Evolutionary conservation across 257 asterid species (phyloP).

Genomic region (Solanum acaule): DNA sequence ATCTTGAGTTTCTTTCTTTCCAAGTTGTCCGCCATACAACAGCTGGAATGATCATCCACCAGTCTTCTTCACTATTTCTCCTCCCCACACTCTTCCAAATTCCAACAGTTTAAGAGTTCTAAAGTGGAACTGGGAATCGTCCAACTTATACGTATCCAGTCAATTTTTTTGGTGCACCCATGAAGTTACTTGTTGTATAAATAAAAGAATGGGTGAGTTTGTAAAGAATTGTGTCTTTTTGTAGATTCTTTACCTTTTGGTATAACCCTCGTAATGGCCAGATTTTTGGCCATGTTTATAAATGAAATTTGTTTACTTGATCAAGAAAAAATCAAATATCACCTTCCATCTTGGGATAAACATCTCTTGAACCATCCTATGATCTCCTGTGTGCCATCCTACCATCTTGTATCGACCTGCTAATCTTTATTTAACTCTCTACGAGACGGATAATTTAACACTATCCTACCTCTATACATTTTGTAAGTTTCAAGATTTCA

Average conservation of each 20-base stretch:
- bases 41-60: background rate
- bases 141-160: background rate
- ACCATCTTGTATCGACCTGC: background rate
- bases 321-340: background rate
- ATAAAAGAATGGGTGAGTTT: background rate
- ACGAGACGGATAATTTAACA: background rate
- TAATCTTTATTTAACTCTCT: background rate
- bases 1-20: background rate
- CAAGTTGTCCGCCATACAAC: background rate
- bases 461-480: background rate
- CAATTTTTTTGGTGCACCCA: background rate
- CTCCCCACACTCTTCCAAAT: background rate
- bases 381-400: background rate
- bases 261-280: background rate
- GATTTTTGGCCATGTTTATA: background rate
- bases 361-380: background rate
- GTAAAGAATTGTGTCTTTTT: background rate
- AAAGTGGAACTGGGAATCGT: background rate
- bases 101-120: background rate
- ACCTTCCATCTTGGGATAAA: background rate
- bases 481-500: background rate
- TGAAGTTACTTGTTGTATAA: background rate
- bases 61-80: background rate
- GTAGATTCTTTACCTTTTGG: background rate
- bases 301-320: background rate